phyloP scores from a whole-genome alignment of 768 basidiomycete species.

The Leccinum arenicola region DNA sequence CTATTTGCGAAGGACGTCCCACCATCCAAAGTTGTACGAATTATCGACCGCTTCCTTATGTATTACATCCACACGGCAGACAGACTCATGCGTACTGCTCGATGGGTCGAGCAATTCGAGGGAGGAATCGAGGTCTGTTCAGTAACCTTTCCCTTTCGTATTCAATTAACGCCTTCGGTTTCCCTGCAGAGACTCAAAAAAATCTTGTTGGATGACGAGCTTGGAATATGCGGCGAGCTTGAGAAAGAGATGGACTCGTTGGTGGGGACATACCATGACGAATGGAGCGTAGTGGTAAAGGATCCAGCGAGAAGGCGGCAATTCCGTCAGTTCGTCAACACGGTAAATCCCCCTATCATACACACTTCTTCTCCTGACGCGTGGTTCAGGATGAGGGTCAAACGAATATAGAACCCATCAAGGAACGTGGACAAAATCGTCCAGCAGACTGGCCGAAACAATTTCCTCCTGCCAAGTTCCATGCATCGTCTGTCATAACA shows the following conservation, averaged over 20 bases:
- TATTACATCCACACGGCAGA: constrained; percentile 76
- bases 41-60: constrained; percentile 64
- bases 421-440: constrained; percentile 59
- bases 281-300: constrained; percentile 65
- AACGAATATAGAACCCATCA: constrained; percentile 38
- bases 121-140: constrained; percentile 58
- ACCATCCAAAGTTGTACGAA: constrained; percentile 54
- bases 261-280: constrained; percentile 62
- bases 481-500: constrained; percentile 35
- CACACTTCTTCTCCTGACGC: not conserved
- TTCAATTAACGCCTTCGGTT: not conserved
- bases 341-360: constrained; percentile 30
- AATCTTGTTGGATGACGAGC: constrained; percentile 65
- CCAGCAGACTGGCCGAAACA: constrained; percentile 70
- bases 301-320: constrained; percentile 46
- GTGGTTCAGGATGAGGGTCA: not conserved
- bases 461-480: constrained; percentile 46
- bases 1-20: constrained; percentile 69
- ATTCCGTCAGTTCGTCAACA: constrained; percentile 68
- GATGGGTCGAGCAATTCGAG: constrained; percentile 71
- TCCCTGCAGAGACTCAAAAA: constrained; percentile 52
- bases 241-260: constrained; percentile 66
- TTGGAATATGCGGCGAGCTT: constrained; percentile 69
- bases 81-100: constrained; percentile 64
- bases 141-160: not conserved